Evolutionary conservation across 345 rosid species (phyloP), one percentile per base, ranked within the genome.

Genomic region (Schrenkiella parvula): DNA sequence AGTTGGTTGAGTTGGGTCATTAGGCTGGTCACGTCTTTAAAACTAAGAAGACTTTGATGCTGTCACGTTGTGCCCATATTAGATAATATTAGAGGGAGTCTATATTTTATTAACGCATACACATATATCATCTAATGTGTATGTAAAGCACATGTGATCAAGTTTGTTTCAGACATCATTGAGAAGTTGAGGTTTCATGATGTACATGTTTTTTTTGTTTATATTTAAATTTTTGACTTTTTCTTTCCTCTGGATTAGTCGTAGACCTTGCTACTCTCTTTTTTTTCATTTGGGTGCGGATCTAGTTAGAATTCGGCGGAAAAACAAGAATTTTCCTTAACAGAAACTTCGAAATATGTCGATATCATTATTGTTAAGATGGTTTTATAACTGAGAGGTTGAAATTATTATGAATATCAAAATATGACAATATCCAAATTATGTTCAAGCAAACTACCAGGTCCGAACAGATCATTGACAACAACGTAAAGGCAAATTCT

Each of bases 11-110:
- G 75, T 70, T 47, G 73, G 53, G 59, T 56, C 63, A 54, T 71
- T 77, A 77, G 77, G 80, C 77, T 71, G 68, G 75, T 77, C 80
- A 77, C 80, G 80, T 77, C 77, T 71, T 70, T 8, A 38, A 23
- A 77, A 65, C 65, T 22, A 70, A 58, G 11, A 60, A 13, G 70
- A 76, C 75, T 76, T 77, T 39, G 72, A 71, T 70, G 80, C 43
- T 65, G 23, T 65, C 80, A 77, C 80, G 80, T 77, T 77, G 76
- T 77, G 47, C 55, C 62, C 73, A 57, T 51, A 71, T 64, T 43
- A 26, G 9, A 68, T 50, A 60, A 68, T 50, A 75, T 22, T 17
- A 56, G 63, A 51, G 39, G 62, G 34, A 39, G 28, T 26, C 37
- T 65, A 28, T 32, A 68, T 61, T 26, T 4, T 46, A 64, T 64